Percentiles rank a stretch among this genome's conserved stretches.
These are phyloP conservation scores for Aleurites moluccanus DNA, from an alignment of 441 rosid species.

Conservation along the genomic window DNA sequence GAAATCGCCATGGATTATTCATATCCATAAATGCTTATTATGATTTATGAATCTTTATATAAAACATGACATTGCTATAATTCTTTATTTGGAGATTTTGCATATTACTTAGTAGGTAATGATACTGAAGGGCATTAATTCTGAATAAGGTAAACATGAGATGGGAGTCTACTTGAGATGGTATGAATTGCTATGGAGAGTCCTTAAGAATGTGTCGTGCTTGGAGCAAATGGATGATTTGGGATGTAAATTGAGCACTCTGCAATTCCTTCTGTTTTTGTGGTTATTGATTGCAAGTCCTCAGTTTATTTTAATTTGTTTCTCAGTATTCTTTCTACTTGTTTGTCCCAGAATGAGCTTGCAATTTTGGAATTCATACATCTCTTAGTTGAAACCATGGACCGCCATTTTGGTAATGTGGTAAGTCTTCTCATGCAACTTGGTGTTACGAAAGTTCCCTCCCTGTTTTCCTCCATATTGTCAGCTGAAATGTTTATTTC, in stretches of 20 bases:
- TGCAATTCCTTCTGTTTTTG: not conserved
- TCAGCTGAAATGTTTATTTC: conserved; percentile 24
- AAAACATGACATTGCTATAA: not conserved
- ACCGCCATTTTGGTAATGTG: conserved; percentile 87
- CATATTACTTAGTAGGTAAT: not conserved
- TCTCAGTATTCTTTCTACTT: not conserved
- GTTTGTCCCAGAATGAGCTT: conserved; percentile 67
- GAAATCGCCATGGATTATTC: not conserved
- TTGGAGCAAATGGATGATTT: not conserved
- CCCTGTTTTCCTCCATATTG: not conserved
- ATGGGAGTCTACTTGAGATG: no score
- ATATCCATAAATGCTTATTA: not conserved
- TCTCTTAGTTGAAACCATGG: conserved; percentile 92
- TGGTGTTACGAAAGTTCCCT: not conserved
- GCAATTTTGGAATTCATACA: conserved; percentile 95
- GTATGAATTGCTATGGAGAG: no score
- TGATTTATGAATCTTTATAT: not conserved
- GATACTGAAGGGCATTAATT: no score
- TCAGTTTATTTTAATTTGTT: not conserved
- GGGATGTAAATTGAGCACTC: not conserved
- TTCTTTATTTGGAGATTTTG: not conserved
- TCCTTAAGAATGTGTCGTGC: conserved; percentile 21
- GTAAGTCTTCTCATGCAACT: conserved; percentile 37
- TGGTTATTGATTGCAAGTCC: not conserved
- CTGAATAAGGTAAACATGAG: no score